Base-by-base conservation (phyloP, 2,329 filamentous ascomycete species). In the Scleromitrula shiraiana region DNA sequence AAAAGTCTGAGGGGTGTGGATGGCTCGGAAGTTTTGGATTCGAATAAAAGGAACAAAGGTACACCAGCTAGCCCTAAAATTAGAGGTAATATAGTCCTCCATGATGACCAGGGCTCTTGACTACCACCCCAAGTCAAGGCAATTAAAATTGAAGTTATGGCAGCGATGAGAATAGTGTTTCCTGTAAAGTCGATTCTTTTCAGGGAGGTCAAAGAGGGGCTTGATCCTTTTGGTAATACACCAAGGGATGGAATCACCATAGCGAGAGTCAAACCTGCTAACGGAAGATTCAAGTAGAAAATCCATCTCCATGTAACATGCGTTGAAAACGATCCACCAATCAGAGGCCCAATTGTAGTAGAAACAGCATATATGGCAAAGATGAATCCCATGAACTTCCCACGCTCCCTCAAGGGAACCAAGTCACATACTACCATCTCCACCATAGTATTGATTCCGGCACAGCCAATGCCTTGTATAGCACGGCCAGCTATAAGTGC, bases 111-210 rank as follows among this genome's bases (percentile, higher is more conserved):
- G 12, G 48, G 39, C 8, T 37, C 24, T 17, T 39, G 10, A 5
- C 32, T 37, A 15, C 53, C 53, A 14, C 37, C 50, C 68, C 76
- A 79, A 1, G 78, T 78, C 4, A 83, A 61, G 0, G 77, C 75
- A 38, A 82, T 75, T 26, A 83, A 63, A 56, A 83, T 75, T 26
- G 71, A 71, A 0, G 76, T 77, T 51, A 50, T 22, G 9, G 74
- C 75, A 7, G 67, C 71, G 19, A 82, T 68, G 58, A 85, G 83
- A 3, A 86, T 59, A 0, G 73, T 51, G 5, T 74, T 72, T 2
- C 83, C 83, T n/a, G 76, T 43, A 70, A 75, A 85, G 60, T 86
- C 82, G 17, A 85, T 71, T 5, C 71, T 68, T 17, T 63, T 64
- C 3, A 80, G 64, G 12, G 24, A 35, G 17, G 8, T 14, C 17